phyloP scores from a whole-genome alignment of 2,329 filamentous ascomycete species.

The Lachnellula hyalina region DNA sequence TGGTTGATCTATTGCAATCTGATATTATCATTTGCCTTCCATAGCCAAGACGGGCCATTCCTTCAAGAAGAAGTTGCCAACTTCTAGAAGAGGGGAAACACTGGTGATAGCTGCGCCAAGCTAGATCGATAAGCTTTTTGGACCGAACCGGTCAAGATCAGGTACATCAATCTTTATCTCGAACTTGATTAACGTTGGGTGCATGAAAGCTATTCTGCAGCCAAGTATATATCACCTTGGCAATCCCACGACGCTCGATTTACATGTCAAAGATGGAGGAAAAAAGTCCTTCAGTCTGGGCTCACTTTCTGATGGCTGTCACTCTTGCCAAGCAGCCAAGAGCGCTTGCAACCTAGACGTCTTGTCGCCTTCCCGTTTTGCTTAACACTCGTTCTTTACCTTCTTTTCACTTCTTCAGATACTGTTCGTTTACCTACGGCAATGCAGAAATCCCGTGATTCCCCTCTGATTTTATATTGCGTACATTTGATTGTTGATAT shows the following conservation, averaged over 20 bases:
- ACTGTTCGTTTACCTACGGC: too few relatives aligned
- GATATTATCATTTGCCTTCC: neutral
- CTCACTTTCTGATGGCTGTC: neutral
- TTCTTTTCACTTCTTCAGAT: too few relatives aligned
- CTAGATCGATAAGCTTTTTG: neutral
- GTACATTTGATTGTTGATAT: too few relatives aligned
- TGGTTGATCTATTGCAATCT: too few relatives aligned
- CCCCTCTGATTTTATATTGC: too few relatives aligned
- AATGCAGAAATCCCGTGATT: too few relatives aligned
- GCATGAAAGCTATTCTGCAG: neutral
- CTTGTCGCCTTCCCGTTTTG: neutral
- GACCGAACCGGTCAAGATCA: neutral
- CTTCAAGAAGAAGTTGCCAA: conserved; percentile 7
- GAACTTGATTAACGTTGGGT: neutral
- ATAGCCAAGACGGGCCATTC: conserved; percentile 4
- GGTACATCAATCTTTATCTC: neutral
- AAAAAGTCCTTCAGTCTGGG: neutral
- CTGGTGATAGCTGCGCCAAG: neutral
- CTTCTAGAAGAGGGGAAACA: neutral
- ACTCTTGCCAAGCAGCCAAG: neutral
- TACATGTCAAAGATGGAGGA: neutral
- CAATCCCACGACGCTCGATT: neutral
- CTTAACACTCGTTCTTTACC: neutral
- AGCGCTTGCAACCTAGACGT: neutral
- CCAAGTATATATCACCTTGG: neutral